Base-by-base conservation (phyloP, 192 early-diverging fungal species). In the Coemansia biformis region DNA sequence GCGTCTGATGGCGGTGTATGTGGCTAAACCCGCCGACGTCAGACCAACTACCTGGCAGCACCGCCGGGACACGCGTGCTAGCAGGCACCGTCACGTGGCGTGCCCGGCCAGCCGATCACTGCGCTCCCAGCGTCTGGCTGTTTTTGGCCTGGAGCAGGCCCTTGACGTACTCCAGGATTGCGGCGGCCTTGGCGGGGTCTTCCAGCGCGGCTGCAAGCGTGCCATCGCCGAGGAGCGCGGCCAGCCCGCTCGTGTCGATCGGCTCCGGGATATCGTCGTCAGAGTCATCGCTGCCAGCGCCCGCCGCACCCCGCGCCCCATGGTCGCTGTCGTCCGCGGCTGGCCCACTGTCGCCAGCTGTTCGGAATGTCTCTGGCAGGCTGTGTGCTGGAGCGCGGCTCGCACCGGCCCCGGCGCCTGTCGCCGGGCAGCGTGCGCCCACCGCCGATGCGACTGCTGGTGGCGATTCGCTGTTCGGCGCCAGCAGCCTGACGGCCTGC, bases 101-200 rank as follows among this genome's bases (percentile, higher is more conserved):
- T n/a, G n/a, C n/a, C n/a, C n/a, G n/a, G n/a, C n/a, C n/a, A n/a
- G n/a, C n/a, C n/a, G n/a, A 17, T 28, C 29, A 4, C 17, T 15
- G 57, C 10, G 24, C 34, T 14, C 10, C n/a, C n/a, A n/a, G n/a
- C n/a, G 46, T 21, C 28, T 40, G 49, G 29, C 42, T 32, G 52
- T 63, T 63, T 18, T 54, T 58, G 43, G 65, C 60, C 29, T 43
- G 50, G 16, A 75, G 54, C 39, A 75, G 46, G 12, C 49, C 50
- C 49, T 75, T 75, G 44, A 75, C 66, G 24, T 75, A 75, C 32
- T 75, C 62, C 28, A 75, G 40, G 29, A 75, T 75, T 6, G 65
- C 52, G n/a, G 55, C 52, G 18, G 72, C 65, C 21, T 59, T 63
- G 16, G 51, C 38, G 1, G 72, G 72, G 22, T 75, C 72, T 14